Base-by-base conservation (phyloP, 495 filamentous ascomycete species). In the Aspergillus ellipticus region DNA sequence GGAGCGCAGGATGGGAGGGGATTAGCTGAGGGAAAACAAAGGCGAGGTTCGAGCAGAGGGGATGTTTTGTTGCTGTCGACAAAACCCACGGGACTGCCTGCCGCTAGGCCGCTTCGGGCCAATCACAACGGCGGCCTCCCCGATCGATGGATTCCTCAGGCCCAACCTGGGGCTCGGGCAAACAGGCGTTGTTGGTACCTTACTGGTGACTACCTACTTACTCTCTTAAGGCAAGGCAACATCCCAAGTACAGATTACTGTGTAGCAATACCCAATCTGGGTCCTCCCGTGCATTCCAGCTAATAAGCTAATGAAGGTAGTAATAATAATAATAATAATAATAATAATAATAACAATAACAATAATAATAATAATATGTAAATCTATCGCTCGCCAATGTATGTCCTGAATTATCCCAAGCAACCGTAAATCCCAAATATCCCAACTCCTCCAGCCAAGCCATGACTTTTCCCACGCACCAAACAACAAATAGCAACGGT, bases 11-110 rank as follows among this genome's bases (percentile, higher is more conserved):
- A 51, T 46, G 20, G 29, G 6, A n/a, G n/a, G 58, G 60, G 65
- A 62, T 62, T 54, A 57, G 63, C 63, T 51, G 59, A 58, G 58
- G 60, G 58, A 55, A 64, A 71, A 59, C 22, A 28, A 63, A 72
- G 63, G 60, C 56, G 56, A 62, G 65, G 66, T 63, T n/a, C 55
- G 51, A 59, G 43, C 41, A 49, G 58, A 52, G 58, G 60, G 64
- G 64, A 69, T 75, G 68, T 70, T 75, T 73, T 70, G 69, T 68
- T 74, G 67, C 69, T 64, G 56, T 66, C 54, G 64, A 42, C 67
- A 70, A 74, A 72, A 74, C 50, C 72, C 69, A 75, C 72, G 67
- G 69, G 64, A 68, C 66, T 60, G 47, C 31, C 37, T 60, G 64
- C 60, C 68, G 61, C 72, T 72, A 74, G 61, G 31, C 45, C 49